phyloP scores from a whole-genome alignment of 768 basidiomycete species.

The Tricholoma matsutake region DNA sequence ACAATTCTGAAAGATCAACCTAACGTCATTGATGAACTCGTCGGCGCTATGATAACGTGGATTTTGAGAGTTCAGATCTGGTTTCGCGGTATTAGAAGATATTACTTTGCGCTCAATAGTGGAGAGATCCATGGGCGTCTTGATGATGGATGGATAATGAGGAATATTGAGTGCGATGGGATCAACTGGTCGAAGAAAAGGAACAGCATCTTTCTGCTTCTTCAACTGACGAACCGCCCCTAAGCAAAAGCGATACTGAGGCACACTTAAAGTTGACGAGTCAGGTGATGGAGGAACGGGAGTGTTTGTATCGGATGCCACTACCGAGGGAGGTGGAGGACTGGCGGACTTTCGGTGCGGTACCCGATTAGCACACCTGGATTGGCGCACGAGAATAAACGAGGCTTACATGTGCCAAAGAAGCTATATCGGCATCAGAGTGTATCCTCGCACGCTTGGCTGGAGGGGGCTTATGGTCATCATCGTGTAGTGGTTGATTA shows the following conservation, averaged over 20 bases:
- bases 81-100: constrained; percentile 77
- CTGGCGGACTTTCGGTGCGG: constrained; percentile 57
- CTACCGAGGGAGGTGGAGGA: constrained; percentile 64
- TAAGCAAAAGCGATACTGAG: constrained; percentile 78
- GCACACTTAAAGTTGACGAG: constrained; percentile 51
- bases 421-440: constrained; percentile 75
- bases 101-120: constrained; percentile 87
- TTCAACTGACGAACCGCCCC: constrained; percentile 79
- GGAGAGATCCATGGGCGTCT: constrained; percentile 89
- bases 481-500: constrained; percentile 32
- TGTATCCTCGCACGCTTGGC: constrained; percentile 77
- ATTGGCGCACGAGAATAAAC: constrained; percentile 44
- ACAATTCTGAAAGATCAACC: constrained; percentile 86
- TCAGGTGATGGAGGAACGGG: constrained; percentile 31
- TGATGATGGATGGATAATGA: constrained; percentile 85
- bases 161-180: constrained; percentile 78
- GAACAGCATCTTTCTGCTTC: constrained; percentile 77
- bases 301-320: constrained; percentile 32
- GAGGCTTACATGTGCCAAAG: constrained; percentile 65
- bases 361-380: constrained; percentile 42
- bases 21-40: constrained; percentile 83
- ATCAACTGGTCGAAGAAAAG: constrained; percentile 90
- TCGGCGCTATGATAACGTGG: constrained; percentile 77
- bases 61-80: constrained; percentile 63
- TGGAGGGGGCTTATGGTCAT: constrained; percentile 71